Base-by-base conservation (phyloP, 2,329 filamentous ascomycete genomes). In the Macrophomina pseudophaseolina region DNA sequence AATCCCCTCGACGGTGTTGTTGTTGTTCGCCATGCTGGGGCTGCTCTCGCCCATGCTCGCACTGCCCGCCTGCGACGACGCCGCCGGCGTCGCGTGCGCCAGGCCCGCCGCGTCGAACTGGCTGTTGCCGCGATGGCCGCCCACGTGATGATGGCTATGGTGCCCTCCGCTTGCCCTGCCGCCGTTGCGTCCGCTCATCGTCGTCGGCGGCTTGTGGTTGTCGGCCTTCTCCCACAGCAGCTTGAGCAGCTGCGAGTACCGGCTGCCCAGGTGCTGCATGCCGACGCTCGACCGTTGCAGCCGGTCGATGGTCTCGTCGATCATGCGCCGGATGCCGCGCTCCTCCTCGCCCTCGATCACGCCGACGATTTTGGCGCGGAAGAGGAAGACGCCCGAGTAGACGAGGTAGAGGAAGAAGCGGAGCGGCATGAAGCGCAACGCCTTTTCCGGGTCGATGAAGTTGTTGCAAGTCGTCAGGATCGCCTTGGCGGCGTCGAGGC, bases 391-490 rank as follows among this genome's bases (percentile, higher is more conserved):
- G 9, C 80, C 81, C 1, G 80, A 79, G 66, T 84, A 83, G 33
- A 84, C 80, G 5, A 82, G 79, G 71, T 83, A 83, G 23, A 84
- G 78, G 66, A 82, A 83, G 72, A 82, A 83, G 2, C 81, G 76
- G 1, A 83, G 70, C 0, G 82, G 82, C 82, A 84, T 83, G 68
- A 79, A 83, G 38, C 82, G 79, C 0, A 84, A 73, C 1, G 77
- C 74, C 68, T 79, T 79, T 67, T 83, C 81, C 0, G 82, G 80
- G 66, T 82, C 80, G 28, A 84, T 81, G 65, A 83, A 84, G 58
- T 81, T 83, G 72, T 83, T 84, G 58, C 81, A 78, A 40, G 82
- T 84, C n/a, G 80, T 82, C 3, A 84, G 74, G 14, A 84, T 77
- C 28, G 80, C 81, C 72, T 83, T 83, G 7, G 82, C 82, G 0